Evolutionary conservation across 495 filamentous ascomycete species (phyloP).

Genomic region (Penicillium crystallinum): DNA sequence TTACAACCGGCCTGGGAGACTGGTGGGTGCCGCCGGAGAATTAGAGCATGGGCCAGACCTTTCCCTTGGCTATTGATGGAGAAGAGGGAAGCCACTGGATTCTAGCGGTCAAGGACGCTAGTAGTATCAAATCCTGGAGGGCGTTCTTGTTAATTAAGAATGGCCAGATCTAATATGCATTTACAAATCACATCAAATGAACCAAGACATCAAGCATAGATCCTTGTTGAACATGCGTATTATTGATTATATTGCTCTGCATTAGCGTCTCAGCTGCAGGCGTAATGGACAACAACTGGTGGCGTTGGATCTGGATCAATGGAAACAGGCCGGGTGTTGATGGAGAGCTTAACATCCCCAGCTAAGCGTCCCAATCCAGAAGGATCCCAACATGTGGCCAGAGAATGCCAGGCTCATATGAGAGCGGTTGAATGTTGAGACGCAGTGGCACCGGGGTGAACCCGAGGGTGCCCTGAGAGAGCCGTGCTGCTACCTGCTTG

Average conservation of each 20-base stretch:
- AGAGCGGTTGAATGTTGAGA: slow-evolving; percentile 5
- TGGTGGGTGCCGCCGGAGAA: slow-evolving; percentile 17
- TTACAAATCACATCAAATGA: background rate
- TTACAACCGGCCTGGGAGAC: slow-evolving; percentile 17
- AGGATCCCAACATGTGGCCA: slow-evolving; percentile 2
- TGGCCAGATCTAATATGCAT: background rate
- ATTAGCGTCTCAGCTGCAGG: slow-evolving; percentile 14
- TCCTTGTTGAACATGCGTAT: slow-evolving; percentile 4
- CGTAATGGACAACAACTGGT: slow-evolving; percentile 10
- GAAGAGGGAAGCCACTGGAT: background rate
- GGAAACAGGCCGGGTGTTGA: background rate
- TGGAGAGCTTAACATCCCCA: background rate
- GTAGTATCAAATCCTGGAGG: background rate
- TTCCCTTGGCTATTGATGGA: background rate
- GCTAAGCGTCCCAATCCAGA: background rate
- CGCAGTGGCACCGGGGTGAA: slow-evolving; percentile 2
- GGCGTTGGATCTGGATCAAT: slow-evolving; percentile 8
- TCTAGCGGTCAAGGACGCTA: background rate
- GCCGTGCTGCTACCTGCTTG: background rate
- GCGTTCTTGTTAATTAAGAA: background rate
- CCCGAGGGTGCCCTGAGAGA: slow-evolving; percentile 7
- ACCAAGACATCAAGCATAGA: background rate
- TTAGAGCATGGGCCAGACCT: slow-evolving; percentile 11
- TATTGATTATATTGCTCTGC: slow-evolving; percentile 2
- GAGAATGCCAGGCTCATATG: background rate